Conservation (phyloP, 352 stramenopile genomes). For the Phytopythium oedochilum region DNA sequence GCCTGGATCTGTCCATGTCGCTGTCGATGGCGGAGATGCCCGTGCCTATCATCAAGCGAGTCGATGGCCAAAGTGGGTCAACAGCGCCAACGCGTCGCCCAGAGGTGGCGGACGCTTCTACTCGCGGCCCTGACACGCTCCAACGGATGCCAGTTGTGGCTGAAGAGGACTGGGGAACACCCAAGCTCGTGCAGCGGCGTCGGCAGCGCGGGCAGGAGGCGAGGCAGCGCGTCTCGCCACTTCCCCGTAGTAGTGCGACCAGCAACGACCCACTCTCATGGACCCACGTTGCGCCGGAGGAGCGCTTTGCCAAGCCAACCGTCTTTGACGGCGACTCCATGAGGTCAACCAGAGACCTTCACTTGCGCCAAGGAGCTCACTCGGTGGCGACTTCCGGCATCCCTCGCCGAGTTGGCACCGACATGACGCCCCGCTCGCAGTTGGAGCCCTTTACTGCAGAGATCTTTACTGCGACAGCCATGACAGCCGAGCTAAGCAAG, state of each 20-base stretch:
- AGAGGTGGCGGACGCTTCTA: not conserved
- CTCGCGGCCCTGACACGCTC: no score
- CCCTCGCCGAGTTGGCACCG: not conserved
- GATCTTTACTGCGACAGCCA: not conserved
- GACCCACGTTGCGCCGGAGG: not conserved
- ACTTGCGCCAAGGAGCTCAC: no score
- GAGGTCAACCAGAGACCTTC: no score
- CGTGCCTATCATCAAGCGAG: not conserved
- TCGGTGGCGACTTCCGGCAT: not conserved
- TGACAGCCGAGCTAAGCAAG: not conserved
- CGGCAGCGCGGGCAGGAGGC: conserved; percentile 27
- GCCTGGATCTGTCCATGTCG: conserved; percentile 64
- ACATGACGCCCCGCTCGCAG: no score
- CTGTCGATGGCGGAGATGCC: conserved; percentile 20
- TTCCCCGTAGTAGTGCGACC: not conserved
- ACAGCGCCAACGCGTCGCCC: no score
- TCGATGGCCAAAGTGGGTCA: not conserved
- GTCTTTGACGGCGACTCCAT: not conserved
- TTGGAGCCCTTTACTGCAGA: no score
- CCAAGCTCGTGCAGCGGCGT: conserved; percentile 39
- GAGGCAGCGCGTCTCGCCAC: not conserved
- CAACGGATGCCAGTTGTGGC: not conserved
- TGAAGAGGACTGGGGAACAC: conserved; percentile 2
- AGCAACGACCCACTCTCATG: not conserved
- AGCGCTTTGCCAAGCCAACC: not conserved